phyloP scores from a whole-genome alignment of 192 early-diverging fungal genomes.

The Phlyctochytrium arcticum region DNA sequence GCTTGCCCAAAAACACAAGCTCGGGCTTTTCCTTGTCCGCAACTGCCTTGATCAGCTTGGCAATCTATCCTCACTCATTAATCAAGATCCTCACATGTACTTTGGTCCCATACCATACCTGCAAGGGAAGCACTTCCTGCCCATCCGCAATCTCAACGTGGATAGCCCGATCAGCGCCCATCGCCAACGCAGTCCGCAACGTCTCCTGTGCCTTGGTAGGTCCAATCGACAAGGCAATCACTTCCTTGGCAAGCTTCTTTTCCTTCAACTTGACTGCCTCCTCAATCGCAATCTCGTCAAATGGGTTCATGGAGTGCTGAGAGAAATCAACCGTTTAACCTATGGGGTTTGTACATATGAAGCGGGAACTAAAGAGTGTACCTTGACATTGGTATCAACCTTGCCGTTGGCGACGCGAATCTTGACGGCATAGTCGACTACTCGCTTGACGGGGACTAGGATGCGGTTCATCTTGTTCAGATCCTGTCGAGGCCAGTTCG shows the following conservation, averaged over 20 bases:
- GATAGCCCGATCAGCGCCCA: conserved; percentile 95
- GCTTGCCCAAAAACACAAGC: conserved; percentile 94
- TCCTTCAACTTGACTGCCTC: conserved; percentile 94
- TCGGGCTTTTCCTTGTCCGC: conserved; percentile 88
- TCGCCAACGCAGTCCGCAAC: conserved; percentile 91
- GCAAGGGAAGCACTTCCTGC: conserved; percentile 57
- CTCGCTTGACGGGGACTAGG: conserved; percentile 92
- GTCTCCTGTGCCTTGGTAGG: conserved; percentile 86
- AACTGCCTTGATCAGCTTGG: conserved; percentile 88
- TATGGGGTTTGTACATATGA: background rate
- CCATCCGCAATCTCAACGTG: conserved; percentile 80
- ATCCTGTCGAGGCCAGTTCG: too few relatives aligned
- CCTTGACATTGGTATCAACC: conserved; percentile 92
- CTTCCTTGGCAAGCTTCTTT: conserved; percentile 69
- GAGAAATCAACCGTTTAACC: too few relatives aligned
- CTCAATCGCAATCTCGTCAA: conserved; percentile 99
- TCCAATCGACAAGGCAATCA: conserved; percentile 87
- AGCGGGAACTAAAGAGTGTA: background rate
- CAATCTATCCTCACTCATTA: conserved; percentile 50
- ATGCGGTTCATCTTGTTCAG: conserved; percentile 40
- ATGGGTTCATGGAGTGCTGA: conserved; percentile 97
- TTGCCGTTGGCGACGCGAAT: conserved; percentile 88
- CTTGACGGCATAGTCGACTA: conserved; percentile 98
- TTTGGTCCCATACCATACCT: conserved; percentile 58
- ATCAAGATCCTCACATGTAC: background rate